Base-by-base conservation (phyloP, 805 yeast species). In the Kazachstania kunashirensis region DNA sequence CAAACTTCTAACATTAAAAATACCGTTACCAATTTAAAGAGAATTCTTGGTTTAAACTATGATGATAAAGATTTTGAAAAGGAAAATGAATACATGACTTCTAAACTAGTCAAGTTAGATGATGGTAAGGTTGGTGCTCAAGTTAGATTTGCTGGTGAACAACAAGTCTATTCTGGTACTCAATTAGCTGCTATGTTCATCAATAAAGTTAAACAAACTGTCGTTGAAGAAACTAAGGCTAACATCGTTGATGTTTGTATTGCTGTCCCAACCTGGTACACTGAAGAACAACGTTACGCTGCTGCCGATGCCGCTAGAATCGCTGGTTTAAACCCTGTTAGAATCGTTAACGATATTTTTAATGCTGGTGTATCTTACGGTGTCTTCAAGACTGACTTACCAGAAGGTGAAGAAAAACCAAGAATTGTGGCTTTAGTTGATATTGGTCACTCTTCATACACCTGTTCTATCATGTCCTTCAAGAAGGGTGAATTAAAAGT, bases 351-450 rank as follows among this genome's bases (percentile, higher is more conserved):
- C 65, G 99, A 92, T 63, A 80, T 84, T 49, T 88, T 97, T 40
- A 97, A 98, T 43, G 98, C 98, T 44, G 97, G 96, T 55, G 95
- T 92, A 48, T 94, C 96, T 53, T 94, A 92, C 70, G 98, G 98
- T 72, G 96, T 92, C 43, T 92, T 92, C 81, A 88, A 92, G 76
- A 75, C 83, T 48, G 96, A 89, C 59, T 73, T 92, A 55, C 96
- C 97, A 55, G 97, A 86, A 65, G 57, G 49, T 37, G 62, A 57
- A 34, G 95, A 84, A 54, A 82, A 80, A 63, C 80, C 88, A 57
- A 79, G 82, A 69, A 81, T 75, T 57, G 82, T 92, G 52, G 96
- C 94, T 34, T 84, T 92, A 55, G 79, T 92, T 42, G 99, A 92
- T 65, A 84, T 94, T 64, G 99, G 99, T 53, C 95, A 92, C 72